Base-by-base conservation (phyloP, 306 rosid species). In the Elaeagnus macrophylla region DNA sequence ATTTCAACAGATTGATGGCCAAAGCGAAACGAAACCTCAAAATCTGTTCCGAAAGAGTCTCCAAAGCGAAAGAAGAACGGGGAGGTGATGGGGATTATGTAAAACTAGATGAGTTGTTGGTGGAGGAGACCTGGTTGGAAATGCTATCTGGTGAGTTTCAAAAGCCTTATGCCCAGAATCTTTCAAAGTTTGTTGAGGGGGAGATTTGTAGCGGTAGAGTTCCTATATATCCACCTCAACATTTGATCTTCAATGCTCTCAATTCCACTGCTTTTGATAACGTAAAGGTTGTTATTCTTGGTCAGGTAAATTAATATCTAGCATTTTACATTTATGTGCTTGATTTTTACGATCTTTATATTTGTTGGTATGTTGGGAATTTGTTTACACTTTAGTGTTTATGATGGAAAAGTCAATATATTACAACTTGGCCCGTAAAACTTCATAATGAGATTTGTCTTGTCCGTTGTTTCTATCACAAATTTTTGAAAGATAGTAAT, bases 171-270 rank as follows among this genome's bases (percentile, higher is more conserved):
- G 82, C 78, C 7, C 66, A 70, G 59, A 84, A 40, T 60, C 96
- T 84, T 48, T 73, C 82, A 12, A 79, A 71, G 39, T 87, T 86
- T 41, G 85, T 91, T 0, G 83, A 80, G 71, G 54, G 70, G 0
- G 93, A 84, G 68, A 71, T 80, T 45, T 61, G 65, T 14, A 54
- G 72, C n/a, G 64, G 56, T 37, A 48, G 58, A 3, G 68, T 60
- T 11, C 71, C 79, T 32, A 78, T 91, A 9, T 84, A 70, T 61
- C 97, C 96, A n/a, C 96, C 96, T 37, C 54, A 75, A 5, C 83
- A 75, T 45, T 82, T 91, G 87, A 79, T 91, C 61, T 91, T 91
- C 79, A 80, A 87, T 53, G 97, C 97, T 46, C 83, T 91, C 20
- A 91, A 91, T 46, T 80, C 97, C 52, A 91, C 96, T 8, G 80